Conservation (phyloP, 1,284 basidiomycete species). For the Pseudozyma thailandica region DNA sequence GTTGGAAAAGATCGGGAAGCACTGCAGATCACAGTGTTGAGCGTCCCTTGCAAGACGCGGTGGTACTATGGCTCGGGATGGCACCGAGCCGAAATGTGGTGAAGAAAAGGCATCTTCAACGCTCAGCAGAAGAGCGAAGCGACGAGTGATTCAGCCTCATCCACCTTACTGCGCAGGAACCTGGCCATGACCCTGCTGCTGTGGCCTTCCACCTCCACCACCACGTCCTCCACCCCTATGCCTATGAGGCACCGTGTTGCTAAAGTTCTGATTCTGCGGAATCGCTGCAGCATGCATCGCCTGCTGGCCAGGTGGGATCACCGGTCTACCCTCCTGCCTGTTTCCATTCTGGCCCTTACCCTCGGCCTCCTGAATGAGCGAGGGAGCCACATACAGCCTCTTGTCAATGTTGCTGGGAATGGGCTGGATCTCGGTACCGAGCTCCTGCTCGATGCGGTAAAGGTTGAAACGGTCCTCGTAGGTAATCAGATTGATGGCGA, state of each 20-base stretch:
- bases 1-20: too few species aligned
- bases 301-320: conserved; percentile 67
- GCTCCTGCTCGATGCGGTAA: conserved; percentile 96
- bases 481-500: conserved; percentile 87
- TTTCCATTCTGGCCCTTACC: conserved; percentile 39
- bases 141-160: neutral
- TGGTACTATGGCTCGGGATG: too few species aligned
- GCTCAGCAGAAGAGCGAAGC: too few species aligned
- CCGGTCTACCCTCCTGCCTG: conserved; percentile 64
- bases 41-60: too few species aligned
- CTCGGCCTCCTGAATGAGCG: conserved; percentile 61
- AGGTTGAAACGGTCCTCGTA: conserved; percentile 98
- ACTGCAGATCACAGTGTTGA: too few species aligned
- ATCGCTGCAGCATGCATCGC: conserved; percentile 65
- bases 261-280: conserved; percentile 65
- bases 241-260: conserved; percentile 59
- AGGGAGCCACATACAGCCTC: conserved; percentile 76
- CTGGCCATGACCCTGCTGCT: conserved; percentile 19
- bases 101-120: neutral
- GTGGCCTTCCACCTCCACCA: conserved; percentile 17
- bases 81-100: too few species aligned
- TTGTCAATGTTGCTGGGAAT: conserved; percentile 93
- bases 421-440: conserved; percentile 96
- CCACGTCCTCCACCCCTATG: conserved; percentile 39
- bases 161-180: conserved; percentile 29